Conservation (phyloP, 345 rosid genomes). For the Cardiospermum halicacabum region DNA sequence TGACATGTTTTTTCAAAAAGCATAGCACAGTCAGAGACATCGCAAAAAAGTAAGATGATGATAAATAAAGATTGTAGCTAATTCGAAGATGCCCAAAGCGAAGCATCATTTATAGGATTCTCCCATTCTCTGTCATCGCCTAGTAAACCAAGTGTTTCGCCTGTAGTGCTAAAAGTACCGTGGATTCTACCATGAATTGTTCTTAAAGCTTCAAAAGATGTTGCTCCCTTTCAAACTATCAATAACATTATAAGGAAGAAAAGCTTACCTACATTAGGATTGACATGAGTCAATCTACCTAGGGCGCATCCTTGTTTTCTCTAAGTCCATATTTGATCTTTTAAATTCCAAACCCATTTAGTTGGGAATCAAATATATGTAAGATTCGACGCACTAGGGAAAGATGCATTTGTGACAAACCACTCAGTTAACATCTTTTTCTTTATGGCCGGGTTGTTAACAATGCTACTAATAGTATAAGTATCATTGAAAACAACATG, state of each 20-base stretch:
- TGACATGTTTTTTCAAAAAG: too few relatives aligned
- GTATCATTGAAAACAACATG: neutral
- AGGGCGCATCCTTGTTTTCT: too few relatives aligned
- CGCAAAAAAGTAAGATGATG: too few relatives aligned
- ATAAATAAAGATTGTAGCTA: neutral
- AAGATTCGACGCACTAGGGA: neutral
- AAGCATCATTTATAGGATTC: neutral
- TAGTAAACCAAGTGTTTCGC: neutral
- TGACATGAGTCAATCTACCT: neutral
- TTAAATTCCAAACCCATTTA: neutral
- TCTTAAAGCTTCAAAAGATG: neutral
- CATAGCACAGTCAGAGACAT: neutral
- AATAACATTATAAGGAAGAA: neutral
- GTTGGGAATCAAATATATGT: constrained; percentile 10
- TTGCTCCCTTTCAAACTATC: neutral
- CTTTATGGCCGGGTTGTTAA: neutral
- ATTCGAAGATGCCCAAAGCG: neutral
- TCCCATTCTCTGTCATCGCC: neutral
- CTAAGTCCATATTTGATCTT: neutral
- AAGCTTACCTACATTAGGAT: too few relatives aligned
- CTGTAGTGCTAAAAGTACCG: neutral
- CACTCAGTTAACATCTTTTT: neutral
- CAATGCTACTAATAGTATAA: neutral
- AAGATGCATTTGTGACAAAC: neutral
- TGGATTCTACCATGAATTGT: neutral